A percentile compares a stretch with the other conserved stretches of the same genome.
Conservation (phyloP, 306 rosid species). For the Senna siamea region DNA sequence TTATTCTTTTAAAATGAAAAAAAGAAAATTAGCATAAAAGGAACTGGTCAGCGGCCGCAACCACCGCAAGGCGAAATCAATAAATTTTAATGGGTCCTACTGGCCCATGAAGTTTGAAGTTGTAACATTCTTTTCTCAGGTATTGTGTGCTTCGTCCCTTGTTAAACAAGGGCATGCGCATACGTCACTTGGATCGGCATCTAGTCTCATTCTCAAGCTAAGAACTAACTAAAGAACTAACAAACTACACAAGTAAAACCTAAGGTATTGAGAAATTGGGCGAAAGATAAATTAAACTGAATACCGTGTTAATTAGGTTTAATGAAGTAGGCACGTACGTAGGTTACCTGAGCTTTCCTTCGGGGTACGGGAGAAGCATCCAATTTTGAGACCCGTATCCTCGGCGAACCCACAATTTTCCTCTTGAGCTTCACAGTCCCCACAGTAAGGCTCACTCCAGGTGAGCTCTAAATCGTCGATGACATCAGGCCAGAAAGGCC, state of each 20-base stretch:
- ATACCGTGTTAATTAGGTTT: no score
- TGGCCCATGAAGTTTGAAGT: no score
- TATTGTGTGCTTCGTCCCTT: no score
- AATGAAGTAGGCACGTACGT: constrained; percentile 23
- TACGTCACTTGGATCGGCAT: background rate
- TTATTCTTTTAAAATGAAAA: no score
- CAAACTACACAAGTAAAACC: background rate
- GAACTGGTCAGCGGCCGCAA: no score
- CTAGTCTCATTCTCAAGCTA: no score
- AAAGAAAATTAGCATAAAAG: no score
- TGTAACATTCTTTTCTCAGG: no score
- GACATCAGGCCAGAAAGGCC: constrained; percentile 25
- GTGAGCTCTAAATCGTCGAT: constrained; percentile 34
- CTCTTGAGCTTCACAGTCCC: constrained; percentile 33
- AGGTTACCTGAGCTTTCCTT: constrained; percentile 41
- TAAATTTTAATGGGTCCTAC: no score
- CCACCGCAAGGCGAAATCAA: no score
- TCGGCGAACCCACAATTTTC: constrained; percentile 48
- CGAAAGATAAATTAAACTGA: background rate
- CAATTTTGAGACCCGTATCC: constrained; percentile 5
- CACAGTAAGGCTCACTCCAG: constrained; percentile 55
- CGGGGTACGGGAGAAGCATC: constrained; percentile 38
- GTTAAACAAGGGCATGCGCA: no score
- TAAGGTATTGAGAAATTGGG: background rate
- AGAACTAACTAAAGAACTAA: no score